phyloP scores from a whole-genome alignment of 192 early-diverging fungal species.

The Neocallimastix lanati region DNA sequence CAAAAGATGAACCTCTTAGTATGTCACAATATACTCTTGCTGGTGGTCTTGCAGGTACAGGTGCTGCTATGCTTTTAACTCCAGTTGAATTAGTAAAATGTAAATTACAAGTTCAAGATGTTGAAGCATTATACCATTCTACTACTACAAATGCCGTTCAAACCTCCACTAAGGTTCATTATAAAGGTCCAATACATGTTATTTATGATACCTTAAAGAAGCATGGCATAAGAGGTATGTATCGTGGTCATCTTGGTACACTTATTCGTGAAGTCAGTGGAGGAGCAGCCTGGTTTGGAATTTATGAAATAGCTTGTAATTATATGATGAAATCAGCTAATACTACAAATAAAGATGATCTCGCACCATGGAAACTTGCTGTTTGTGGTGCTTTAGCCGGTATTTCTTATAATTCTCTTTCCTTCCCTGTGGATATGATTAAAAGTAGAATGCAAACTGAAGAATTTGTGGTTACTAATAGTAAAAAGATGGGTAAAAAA shows the following conservation, averaged over 20 bases:
- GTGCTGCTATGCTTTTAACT: conserved; percentile 75
- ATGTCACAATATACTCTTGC: conserved; percentile 48
- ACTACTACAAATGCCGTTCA: background rate
- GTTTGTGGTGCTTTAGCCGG: conserved; percentile 77
- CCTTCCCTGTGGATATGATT: conserved; percentile 87
- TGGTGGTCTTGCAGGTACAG: conserved; percentile 67
- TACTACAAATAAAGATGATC: conserved; percentile 42
- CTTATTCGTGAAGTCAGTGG: conserved; percentile 75
- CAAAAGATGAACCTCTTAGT: conserved; percentile 2
- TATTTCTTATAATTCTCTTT: conserved; percentile 64
- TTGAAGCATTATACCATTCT: conserved; percentile 9
- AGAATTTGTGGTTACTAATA: conserved; percentile 21
- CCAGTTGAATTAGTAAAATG: conserved; percentile 95
- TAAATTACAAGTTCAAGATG: conserved; percentile 79
- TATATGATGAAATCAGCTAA: background rate
- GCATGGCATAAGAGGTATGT: conserved; percentile 41
- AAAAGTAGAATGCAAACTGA: conserved; percentile 86
- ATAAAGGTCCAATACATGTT: conserved; percentile 23
- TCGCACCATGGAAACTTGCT: conserved; percentile 57
- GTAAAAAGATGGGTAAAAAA: conserved; percentile 2
- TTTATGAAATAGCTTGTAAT: conserved; percentile 56
- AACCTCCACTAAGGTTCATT: background rate
- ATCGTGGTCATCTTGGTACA: conserved; percentile 63
- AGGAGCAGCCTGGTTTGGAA: conserved; percentile 92
- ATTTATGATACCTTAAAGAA: conserved; percentile 17